Evolutionary conservation across 805 yeast species (phyloP).

Genomic region (Torulaspora delbrueckii): DNA sequence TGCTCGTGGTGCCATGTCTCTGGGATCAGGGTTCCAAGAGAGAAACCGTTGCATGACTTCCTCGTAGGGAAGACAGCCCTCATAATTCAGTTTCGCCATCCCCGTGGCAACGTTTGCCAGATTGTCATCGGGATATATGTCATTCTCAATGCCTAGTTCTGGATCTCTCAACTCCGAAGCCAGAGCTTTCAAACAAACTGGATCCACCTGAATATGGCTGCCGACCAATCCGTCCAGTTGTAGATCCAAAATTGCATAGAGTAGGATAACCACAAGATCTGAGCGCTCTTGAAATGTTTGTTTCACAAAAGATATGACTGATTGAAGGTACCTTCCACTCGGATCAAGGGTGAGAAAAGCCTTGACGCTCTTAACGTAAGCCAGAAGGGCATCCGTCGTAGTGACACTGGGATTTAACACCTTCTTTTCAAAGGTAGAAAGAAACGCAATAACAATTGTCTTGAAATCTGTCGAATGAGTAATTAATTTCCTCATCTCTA

Average conservation of each 20-base stretch:
- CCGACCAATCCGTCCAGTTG: slow-evolving; percentile 16
- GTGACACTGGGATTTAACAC: slow-evolving; percentile 76
- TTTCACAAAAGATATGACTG: slow-evolving; percentile 72
- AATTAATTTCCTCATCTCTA: slow-evolving; percentile 55
- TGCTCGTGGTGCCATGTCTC: slow-evolving; percentile 12
- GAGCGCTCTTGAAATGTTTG: slow-evolving; percentile 63
- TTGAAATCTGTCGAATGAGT: slow-evolving; percentile 31
- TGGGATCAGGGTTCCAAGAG: slow-evolving; percentile 30
- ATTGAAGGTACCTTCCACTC: slow-evolving; percentile 74
- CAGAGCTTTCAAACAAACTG: slow-evolving; percentile 9
- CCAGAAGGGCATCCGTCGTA: slow-evolving; percentile 64
- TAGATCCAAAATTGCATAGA: slow-evolving; percentile 60
- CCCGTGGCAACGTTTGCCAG: neutral
- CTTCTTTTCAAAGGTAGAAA: slow-evolving; percentile 19
- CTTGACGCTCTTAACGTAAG: slow-evolving; percentile 65
- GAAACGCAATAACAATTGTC: slow-evolving; percentile 16
- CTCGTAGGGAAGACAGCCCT: slow-evolving; percentile 10
- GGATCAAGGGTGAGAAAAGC: slow-evolving; percentile 79
- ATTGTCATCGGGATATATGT: neutral
- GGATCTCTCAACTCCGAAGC: slow-evolving; percentile 46
- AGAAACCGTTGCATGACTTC: slow-evolving; percentile 22
- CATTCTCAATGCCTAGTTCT: slow-evolving; percentile 22
- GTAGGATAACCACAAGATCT: slow-evolving; percentile 67
- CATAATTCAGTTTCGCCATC: neutral
- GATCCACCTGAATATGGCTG: slow-evolving; percentile 6